Evolutionary conservation across 805 yeast genomes (phyloP), one percentile per base, ranked within the genome.

Genomic region (Myxozyma vanderwaltii): DNA sequence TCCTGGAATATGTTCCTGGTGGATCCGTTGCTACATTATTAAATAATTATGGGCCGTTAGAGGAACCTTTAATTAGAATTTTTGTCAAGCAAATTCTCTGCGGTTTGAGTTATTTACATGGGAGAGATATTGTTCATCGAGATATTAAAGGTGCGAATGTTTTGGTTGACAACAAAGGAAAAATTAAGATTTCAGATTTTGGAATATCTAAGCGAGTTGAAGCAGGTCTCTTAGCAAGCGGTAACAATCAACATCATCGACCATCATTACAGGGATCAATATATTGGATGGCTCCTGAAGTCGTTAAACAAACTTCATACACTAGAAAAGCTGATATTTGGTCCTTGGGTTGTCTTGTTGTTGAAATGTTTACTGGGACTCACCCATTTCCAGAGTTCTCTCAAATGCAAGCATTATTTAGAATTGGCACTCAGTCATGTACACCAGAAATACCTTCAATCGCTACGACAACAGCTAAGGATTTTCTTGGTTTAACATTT

Each of bases 211-310:
- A 83, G 61, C 84, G 84, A 59, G 74, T 85, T 6, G 86, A 88
- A 40, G 84, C 88, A 35, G 75, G 68, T 76, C 77, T 74, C 74
- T 75, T 66, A 71, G 36, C 54, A 8, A 38, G 50, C 27, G 54
- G 54, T 13, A 49, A 26, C 24, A 31, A 49, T 31, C 71, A 66
- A 36, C 73, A 74, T 45, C 82, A 82, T 64, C 81, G 97, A 45
- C 91, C 89, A 1, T 90, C 96, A 0, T 75, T 90, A 54, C 97
- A 92, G 73, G 99, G 99, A 0, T 89, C 96, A 0, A 91, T 92
- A 0, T 94, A 86, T 70, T 94, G 99, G 98, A 94, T 94, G 99
- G 98, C 99, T 0, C 99, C 99, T 0, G 99, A 94, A 71, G 98
- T 94, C 7, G 98, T 94, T 17, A 89, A 91, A 68, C 97, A 91